Percentiles rank a stretch among this genome's conserved stretches.
Evolutionary conservation across 345 rosid genomes (phyloP).

Genomic region (Erysimum cheiranthoides): DNA sequence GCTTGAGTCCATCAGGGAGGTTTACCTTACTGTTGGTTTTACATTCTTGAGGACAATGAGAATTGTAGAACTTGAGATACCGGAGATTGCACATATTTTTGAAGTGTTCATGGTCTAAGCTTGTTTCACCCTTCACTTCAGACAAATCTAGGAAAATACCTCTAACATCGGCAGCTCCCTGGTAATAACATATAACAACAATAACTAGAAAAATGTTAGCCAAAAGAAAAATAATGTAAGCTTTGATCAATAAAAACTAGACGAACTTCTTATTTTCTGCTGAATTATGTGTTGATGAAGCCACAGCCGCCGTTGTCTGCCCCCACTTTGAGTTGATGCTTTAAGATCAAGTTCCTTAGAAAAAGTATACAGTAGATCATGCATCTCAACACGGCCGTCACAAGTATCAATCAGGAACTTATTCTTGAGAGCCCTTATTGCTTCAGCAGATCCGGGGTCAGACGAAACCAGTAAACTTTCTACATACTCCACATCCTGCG

Average conservation of each 20-base stretch:
- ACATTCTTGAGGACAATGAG: neutral
- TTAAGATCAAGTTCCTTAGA: slow-evolving; percentile 11
- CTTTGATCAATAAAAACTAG: neutral
- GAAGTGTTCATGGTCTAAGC: neutral
- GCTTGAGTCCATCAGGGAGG: neutral
- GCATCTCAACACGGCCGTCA: slow-evolving; percentile 28
- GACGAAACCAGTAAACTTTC: slow-evolving; percentile 7
- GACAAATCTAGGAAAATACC: neutral
- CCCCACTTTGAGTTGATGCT: neutral
- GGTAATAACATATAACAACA: too few relatives aligned
- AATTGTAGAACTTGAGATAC: neutral
- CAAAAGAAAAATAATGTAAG: neutral
- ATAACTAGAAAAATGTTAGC: neutral
- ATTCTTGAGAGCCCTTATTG: slow-evolving; percentile 11
- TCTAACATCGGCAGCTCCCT: neutral
- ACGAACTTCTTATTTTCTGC: neutral
- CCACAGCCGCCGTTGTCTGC: neutral
- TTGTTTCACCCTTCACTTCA: neutral
- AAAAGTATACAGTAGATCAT: slow-evolving; percentile 45
- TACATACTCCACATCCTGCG: neutral
- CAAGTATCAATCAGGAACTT: slow-evolving; percentile 36
- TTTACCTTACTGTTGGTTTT: neutral
- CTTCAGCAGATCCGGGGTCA: neutral
- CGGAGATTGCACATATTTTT: neutral
- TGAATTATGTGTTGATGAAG: neutral